A percentile compares a stretch with the other conserved stretches of the same genome.
phyloP scores from a whole-genome alignment of 2,329 filamentous ascomycete genomes.

The Pseudohalonectria lignicola region DNA sequence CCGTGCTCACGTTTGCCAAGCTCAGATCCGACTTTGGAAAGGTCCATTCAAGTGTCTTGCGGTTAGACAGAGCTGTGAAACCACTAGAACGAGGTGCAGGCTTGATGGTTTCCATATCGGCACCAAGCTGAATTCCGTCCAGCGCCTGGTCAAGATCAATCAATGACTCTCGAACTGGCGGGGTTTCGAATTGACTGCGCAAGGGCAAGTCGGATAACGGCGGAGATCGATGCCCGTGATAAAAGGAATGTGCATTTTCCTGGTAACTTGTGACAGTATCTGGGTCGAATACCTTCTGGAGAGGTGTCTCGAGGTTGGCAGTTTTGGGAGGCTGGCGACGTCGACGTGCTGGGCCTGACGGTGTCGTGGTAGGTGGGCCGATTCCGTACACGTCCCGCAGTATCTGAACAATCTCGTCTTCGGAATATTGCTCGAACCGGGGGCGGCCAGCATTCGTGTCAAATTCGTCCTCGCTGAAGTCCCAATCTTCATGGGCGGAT shows the following conservation, averaged over 20 bases:
- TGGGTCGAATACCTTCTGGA: slow-evolving; percentile 56
- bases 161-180: slow-evolving; percentile 46
- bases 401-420: too few relatives aligned
- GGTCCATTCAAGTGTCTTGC: too few relatives aligned
- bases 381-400: too few relatives aligned
- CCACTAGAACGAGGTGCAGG: too few relatives aligned
- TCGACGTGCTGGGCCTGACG: slow-evolving; percentile 35
- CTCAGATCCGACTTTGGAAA: too few relatives aligned
- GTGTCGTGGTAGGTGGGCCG: too few relatives aligned
- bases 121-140: slow-evolving; percentile 41
- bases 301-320: slow-evolving; percentile 43
- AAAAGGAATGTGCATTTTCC: slow-evolving; percentile 51
- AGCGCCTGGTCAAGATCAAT: slow-evolving; percentile 55
- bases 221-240: slow-evolving; percentile 33
- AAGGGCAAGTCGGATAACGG: slow-evolving; percentile 46
- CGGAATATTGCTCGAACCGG: slow-evolving; percentile 34
- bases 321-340: slow-evolving; percentile 48
- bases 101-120: slow-evolving; percentile 50
- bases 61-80: too few relatives aligned
- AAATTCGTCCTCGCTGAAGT: slow-evolving; percentile 58
- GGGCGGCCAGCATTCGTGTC: slow-evolving; percentile 55
- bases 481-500: slow-evolving; percentile 29
- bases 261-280: slow-evolving; percentile 55
- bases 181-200: slow-evolving; percentile 41
- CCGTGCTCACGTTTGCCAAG: too few relatives aligned